A percentile compares a stretch with the other conserved stretches of the same genome.
phyloP scores from a whole-genome alignment of 2,329 filamentous ascomycete species.

The Bipolaris zeicola region DNA sequence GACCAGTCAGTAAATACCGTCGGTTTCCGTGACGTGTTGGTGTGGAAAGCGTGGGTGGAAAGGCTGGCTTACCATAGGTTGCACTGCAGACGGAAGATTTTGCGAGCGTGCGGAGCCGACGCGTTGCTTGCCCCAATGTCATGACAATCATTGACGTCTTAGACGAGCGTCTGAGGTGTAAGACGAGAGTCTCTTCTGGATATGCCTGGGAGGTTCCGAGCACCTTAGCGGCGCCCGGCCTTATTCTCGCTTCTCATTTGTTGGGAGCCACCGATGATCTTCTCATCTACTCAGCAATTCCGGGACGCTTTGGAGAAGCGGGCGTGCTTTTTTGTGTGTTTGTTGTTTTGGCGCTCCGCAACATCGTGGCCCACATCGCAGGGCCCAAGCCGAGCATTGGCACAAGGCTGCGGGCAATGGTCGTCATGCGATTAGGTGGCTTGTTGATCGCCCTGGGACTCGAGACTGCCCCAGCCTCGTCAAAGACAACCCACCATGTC shows the following conservation, averaged over 20 bases:
- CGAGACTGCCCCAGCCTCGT: conserved; percentile 13
- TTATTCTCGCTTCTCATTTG: not conserved
- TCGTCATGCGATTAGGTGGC: conserved; percentile 16
- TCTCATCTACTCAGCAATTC: not conserved
- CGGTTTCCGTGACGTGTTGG: not conserved
- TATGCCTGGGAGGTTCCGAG: not conserved
- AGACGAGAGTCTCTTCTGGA: conserved; percentile 5
- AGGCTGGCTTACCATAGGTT: conserved; percentile 3
- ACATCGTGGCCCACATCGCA: conserved; percentile 3
- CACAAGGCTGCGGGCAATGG: conserved; percentile 5
- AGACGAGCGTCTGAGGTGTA: conserved; percentile 1
- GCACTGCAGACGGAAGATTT: not conserved
- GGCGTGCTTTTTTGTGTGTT: not conserved
- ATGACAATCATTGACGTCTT: conserved; percentile 2
- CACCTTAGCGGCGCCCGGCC: conserved; percentile 3
- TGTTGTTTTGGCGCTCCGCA: conserved; percentile 5
- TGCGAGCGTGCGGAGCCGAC: conserved; percentile 7
- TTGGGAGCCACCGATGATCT: not conserved
- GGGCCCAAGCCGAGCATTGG: conserved; percentile 7
- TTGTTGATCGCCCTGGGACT: conserved; percentile 10
- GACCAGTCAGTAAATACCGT: not conserved
- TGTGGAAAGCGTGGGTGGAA: not conserved
- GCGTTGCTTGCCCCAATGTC: conserved; percentile 8
- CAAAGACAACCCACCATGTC: not conserved
- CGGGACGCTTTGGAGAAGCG: not conserved